A percentile compares a stretch with the other conserved stretches of the same genome.
Evolutionary conservation across 169 alveolate genomes (phyloP).

Genomic region (Theileria parva): DNA sequence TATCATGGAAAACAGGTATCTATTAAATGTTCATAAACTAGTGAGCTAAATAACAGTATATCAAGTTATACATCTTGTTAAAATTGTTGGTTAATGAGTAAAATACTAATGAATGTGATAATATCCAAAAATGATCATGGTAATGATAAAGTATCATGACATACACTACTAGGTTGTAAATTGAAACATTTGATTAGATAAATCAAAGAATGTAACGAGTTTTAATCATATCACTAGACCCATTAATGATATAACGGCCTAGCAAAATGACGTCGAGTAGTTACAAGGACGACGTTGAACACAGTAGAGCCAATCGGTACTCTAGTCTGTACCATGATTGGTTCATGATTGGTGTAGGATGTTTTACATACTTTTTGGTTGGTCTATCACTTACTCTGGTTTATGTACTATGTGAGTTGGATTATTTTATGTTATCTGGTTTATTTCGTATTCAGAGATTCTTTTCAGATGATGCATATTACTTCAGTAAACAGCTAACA

Average conservation of each 20-base stretch:
- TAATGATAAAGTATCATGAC: background rate
- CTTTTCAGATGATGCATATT: slow-evolving; percentile 3
- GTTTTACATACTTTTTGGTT: background rate
- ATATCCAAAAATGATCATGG: background rate
- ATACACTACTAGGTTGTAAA: background rate
- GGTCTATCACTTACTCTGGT: slow-evolving; percentile 1
- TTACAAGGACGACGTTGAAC: background rate
- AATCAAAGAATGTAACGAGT: too few species aligned
- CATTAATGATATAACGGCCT: background rate
- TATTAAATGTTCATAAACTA: background rate
- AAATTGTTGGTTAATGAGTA: background rate
- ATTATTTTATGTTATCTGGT: slow-evolving; percentile 4
- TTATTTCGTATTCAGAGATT: background rate
- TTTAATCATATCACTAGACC: background rate
- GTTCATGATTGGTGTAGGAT: background rate
- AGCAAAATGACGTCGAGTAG: background rate
- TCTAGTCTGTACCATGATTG: background rate
- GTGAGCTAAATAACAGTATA: background rate
- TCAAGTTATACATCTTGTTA: background rate
- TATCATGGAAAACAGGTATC: background rate
- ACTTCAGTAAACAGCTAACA: background rate
- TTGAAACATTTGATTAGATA: background rate
- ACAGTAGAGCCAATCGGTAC: background rate
- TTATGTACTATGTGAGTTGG: background rate
- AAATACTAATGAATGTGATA: too few species aligned